Conservation (phyloP, 495 filamentous ascomycete genomes). For the Aspergillus avenaceus region DNA sequence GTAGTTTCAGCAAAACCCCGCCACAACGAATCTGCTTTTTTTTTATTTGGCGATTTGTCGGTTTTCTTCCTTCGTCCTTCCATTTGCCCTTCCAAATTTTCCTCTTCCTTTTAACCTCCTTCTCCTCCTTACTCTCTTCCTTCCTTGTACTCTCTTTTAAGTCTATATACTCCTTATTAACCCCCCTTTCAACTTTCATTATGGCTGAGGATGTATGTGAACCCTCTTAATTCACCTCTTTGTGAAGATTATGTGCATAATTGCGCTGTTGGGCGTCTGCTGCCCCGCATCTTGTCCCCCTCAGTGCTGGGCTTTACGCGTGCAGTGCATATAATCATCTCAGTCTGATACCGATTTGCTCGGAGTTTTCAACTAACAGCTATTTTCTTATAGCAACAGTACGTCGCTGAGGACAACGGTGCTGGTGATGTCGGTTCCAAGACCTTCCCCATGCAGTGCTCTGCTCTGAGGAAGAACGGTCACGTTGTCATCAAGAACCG, state of each 20-base stretch:
- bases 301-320: not conserved
- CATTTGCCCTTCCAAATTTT: slow-evolving; percentile 12
- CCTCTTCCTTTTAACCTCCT: slow-evolving; percentile 7
- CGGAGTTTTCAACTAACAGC: not conserved
- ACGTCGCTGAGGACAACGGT: slow-evolving; percentile 54
- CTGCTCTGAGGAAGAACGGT: slow-evolving; percentile 97
- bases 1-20: slow-evolving; percentile 34
- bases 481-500: slow-evolving; percentile 96
- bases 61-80: slow-evolving; percentile 19
- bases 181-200: slow-evolving; percentile 25
- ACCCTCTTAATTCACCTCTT: not conserved
- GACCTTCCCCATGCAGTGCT: slow-evolving; percentile 98
- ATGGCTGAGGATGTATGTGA: slow-evolving; percentile 43
- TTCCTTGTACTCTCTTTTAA: slow-evolving; percentile 10
- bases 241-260: slow-evolving; percentile 4
- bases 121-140: slow-evolving; percentile 19
- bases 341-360: too few relatives aligned
- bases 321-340: not conserved
- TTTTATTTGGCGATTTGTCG: slow-evolving; percentile 30
- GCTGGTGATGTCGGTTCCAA: slow-evolving; percentile 91
- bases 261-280: slow-evolving; percentile 11
- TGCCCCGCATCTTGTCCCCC: slow-evolving; percentile 32
- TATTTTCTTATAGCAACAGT: not conserved
- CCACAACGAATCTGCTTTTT: slow-evolving; percentile 33
- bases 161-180: not conserved